phyloP scores from a whole-genome alignment of 768 basidiomycete genomes.

The Strobilomyces echinocephalus region DNA sequence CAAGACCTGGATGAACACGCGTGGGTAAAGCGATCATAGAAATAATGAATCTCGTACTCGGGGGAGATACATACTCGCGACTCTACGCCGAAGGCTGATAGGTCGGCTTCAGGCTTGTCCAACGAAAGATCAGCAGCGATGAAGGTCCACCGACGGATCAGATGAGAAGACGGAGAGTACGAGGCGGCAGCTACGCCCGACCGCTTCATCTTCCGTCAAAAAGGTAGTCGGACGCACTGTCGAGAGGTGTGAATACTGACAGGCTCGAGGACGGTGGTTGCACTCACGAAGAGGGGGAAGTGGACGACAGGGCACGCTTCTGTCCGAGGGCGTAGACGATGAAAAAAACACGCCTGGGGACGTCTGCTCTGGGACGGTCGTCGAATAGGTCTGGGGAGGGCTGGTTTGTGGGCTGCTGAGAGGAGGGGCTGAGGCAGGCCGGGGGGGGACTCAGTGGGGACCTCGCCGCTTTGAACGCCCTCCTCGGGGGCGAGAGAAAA shows the following conservation, averaged over 20 bases:
- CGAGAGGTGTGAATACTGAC: neutral
- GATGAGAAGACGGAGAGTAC: constrained; percentile 69
- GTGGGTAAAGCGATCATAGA: constrained; percentile 2
- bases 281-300: constrained; percentile 62
- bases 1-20: constrained; percentile 4
- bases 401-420: constrained; percentile 1
- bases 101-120: constrained; percentile 54
- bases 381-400: neutral
- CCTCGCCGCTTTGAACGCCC: constrained; percentile 16
- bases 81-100: constrained; percentile 60
- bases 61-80: constrained; percentile 38
- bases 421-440: constrained; percentile 25
- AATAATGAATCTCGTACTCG: constrained; percentile 10
- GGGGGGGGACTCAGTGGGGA: constrained; percentile 7
- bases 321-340: constrained; percentile 6
- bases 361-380: too few relatives aligned
- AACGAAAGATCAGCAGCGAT: constrained; percentile 71
- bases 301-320: constrained; percentile 49
- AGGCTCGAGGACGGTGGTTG: neutral
- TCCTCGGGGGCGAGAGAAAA: constrained; percentile 26
- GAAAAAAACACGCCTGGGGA: too few relatives aligned
- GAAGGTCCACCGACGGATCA: constrained; percentile 73
- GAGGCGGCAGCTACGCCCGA: constrained; percentile 68
- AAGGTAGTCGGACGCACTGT: constrained; percentile 79
- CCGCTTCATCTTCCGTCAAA: constrained; percentile 67